Evolutionary conservation across 768 basidiomycete species (phyloP).

Genomic region (Mycena metata): DNA sequence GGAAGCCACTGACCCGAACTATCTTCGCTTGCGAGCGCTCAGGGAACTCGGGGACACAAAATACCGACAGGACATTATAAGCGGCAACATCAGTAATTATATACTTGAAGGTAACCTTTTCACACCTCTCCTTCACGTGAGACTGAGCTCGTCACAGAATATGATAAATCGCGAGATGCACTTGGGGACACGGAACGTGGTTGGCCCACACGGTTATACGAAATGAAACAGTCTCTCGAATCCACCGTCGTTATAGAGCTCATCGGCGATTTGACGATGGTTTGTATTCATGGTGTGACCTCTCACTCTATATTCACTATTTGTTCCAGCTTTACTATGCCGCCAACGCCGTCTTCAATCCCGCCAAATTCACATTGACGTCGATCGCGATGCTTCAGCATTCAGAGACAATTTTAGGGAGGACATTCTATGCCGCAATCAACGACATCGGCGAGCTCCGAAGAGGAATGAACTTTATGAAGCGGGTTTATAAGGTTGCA

Average conservation of each 20-base stretch:
- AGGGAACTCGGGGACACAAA: constrained; percentile 42
- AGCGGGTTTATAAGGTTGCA: constrained; percentile 48
- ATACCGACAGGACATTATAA: constrained; percentile 56
- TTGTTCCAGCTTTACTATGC: constrained; percentile 54
- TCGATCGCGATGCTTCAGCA: constrained; percentile 58
- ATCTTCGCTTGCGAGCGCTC: constrained; percentile 50
- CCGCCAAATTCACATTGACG: constrained; percentile 52
- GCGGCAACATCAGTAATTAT: constrained; percentile 46
- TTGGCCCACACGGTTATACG: constrained; percentile 6
- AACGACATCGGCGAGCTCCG: constrained; percentile 38
- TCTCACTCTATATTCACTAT: neutral
- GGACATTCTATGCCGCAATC: constrained; percentile 43
- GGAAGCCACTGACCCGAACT: constrained; percentile 47
- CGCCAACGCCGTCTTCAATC: constrained; percentile 47
- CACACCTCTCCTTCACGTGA: neutral
- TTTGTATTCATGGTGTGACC: neutral
- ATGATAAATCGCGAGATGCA: constrained; percentile 20
- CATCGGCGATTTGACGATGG: constrained; percentile 35
- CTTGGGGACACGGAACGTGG: constrained; percentile 21
- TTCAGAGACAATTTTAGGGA: constrained; percentile 48
- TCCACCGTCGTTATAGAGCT: constrained; percentile 14
- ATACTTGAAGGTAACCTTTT: constrained; percentile 28
- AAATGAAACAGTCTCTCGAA: neutral
- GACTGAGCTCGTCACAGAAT: constrained; percentile 28
- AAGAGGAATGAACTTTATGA: constrained; percentile 45